A percentile compares a stretch with the other conserved stretches of the same genome.
Conservation (phyloP, 2,329 filamentous ascomycete species). For the Ambrosiella beaveri region DNA sequence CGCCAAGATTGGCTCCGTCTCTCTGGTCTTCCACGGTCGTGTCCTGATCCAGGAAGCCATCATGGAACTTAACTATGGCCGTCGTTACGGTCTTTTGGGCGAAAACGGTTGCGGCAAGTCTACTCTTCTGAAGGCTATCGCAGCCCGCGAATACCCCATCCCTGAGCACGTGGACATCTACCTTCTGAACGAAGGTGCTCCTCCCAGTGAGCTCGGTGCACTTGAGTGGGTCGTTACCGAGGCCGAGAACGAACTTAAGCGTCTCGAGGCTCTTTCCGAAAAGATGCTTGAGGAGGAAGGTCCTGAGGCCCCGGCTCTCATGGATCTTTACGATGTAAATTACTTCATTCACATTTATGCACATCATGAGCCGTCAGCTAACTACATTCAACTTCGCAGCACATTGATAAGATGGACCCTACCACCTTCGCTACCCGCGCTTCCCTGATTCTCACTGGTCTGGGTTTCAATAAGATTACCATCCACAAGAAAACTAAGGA, state of each 20-base stretch:
- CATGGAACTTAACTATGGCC: slow-evolving; percentile 80
- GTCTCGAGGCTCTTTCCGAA: slow-evolving; percentile 77
- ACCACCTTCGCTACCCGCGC: slow-evolving; percentile 92
- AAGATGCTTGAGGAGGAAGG: slow-evolving; percentile 81
- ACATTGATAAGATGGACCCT: slow-evolving; percentile 97
- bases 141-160: slow-evolving; percentile 83
- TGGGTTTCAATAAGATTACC: slow-evolving; percentile 96
- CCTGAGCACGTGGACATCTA: slow-evolving; percentile 97
- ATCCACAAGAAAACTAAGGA: slow-evolving; percentile 99
- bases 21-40: slow-evolving; percentile 91
- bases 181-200: slow-evolving; percentile 90
- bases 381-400: slow-evolving; percentile 32
- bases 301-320: slow-evolving; percentile 73
- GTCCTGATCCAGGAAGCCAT: slow-evolving; percentile 89
- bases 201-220: slow-evolving; percentile 72
- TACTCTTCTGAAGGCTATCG: slow-evolving; percentile 90
- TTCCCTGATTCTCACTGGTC: slow-evolving; percentile 91
- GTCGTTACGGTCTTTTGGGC: slow-evolving; percentile 84
- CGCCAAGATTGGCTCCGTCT: slow-evolving; percentile 89
- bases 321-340: slow-evolving; percentile 89
- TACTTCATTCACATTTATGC: neutral
- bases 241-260: slow-evolving; percentile 81
- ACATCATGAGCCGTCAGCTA: slow-evolving; percentile 5
- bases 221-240: slow-evolving; percentile 95
- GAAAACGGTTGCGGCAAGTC: slow-evolving; percentile 99